Percentiles rank a stretch among this genome's conserved stretches.
Evolutionary conservation across 345 rosid genomes (phyloP).

Genomic region (Gossypium anomalum): DNA sequence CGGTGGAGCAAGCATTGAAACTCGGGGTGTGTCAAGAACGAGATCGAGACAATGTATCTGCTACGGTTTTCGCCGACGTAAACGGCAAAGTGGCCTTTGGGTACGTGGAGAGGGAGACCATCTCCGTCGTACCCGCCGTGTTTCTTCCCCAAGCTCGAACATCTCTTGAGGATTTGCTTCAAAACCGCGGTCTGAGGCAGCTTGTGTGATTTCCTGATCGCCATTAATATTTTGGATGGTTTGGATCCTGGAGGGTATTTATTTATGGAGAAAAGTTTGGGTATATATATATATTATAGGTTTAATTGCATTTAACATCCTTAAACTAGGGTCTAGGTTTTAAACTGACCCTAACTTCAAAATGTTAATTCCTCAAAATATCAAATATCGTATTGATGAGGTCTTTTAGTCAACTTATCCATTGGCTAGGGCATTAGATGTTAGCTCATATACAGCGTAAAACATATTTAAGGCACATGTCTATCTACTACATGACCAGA

Average conservation of each 20-base stretch:
- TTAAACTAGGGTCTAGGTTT: no score
- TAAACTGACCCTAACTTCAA: neutral
- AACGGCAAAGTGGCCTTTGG: constrained; percentile 90
- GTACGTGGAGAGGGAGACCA: constrained; percentile 73
- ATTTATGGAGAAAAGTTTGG: constrained; percentile 35
- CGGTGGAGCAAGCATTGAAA: neutral
- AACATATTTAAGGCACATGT: no score
- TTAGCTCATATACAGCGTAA: no score
- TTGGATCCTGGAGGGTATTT: constrained; percentile 19
- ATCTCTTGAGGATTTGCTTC: constrained; percentile 70
- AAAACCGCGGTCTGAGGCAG: constrained; percentile 55
- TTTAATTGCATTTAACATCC: no score
- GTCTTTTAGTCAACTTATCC: no score
- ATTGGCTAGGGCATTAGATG: no score
- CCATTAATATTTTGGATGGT: constrained; percentile 36
- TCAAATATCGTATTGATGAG: no score
- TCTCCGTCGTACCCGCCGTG: constrained; percentile 34
- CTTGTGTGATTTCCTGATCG: constrained; percentile 51
- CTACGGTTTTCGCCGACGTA: constrained; percentile 42
- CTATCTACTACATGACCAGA: no score
- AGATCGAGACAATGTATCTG: neutral
- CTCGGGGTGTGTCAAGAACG: neutral
- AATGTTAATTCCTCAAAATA: no score
- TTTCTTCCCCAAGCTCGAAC: constrained; percentile 78
- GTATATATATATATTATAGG: neutral